Evolutionary conservation across 2,329 filamentous ascomycete species (phyloP), one percentile per base, ranked within the genome.

Genomic region (Pseudogymnoascus sp.): DNA sequence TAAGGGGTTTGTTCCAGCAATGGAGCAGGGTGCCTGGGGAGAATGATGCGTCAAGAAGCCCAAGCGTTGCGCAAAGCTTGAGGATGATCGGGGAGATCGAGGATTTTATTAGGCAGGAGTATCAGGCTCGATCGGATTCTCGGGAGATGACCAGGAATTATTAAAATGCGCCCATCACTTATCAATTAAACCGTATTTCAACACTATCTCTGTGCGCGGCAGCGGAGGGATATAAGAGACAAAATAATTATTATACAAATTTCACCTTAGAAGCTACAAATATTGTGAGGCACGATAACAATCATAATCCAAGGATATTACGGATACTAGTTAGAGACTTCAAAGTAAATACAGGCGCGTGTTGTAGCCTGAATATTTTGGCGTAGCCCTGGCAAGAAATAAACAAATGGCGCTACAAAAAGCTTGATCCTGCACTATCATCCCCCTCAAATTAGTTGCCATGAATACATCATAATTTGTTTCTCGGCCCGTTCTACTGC

Each of bases 1-100:
- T 82, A 0, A 71, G 73, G 11, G 69, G 71, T 36, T 63, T 80
- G 0, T 73, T 81, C 0, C 68, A 73, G 3, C 69, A 72, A n/a
- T 82, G 80, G 79, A 76, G 78, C 16, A 68, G 69, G 3, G 70
- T 77, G 0, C 62, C 64, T 71, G 73, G 0, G 77, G 78, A 0
- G 73, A 75, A 0, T 7, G 70, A 73, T 0, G 71, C 71, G 5
- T 80, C 78, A 0, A 56, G 49, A 16, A 56, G 49, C 16, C 80
- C 80, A 0, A 81, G 78, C 64, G 76, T 82, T 0, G 72, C 80
- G 36, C 77, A 80, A 62, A 80, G 78, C 38, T 69, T 81, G 16
- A 72, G 76, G 16, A 73, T 82, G 8, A 81, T 82, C 14, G 71
- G 73, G 0, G 77, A 80, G 60, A 76, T 77, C 0, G 76, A 79